Conservation (phyloP, 768 basidiomycete species). For the Tricholoma terreum region DNA sequence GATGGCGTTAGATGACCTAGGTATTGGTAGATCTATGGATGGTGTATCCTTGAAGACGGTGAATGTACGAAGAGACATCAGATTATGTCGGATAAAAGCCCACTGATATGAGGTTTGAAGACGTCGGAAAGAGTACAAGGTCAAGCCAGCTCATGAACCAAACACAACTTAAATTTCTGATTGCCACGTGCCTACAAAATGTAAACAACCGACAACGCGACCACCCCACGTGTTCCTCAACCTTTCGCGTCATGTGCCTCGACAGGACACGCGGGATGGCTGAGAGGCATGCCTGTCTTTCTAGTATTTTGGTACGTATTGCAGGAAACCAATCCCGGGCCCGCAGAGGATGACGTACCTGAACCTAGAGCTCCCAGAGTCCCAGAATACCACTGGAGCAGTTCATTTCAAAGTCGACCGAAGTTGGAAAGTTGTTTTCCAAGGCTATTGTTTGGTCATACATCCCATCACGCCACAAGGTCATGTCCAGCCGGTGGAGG, state of each 20-base stretch:
- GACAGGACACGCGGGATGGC: too few relatives aligned
- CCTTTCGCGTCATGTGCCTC: conserved; percentile 3
- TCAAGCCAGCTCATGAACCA: conserved; percentile 14
- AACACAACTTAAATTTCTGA: conserved; percentile 16
- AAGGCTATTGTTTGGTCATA: too few relatives aligned
- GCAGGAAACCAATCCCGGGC: too few relatives aligned
- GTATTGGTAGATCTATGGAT: conserved; percentile 30
- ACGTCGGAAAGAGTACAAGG: conserved; percentile 11
- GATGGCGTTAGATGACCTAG: conserved; percentile 28
- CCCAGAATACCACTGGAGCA: too few relatives aligned
- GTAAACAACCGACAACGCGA: conserved; percentile 3
- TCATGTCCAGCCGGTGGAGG: not conserved
- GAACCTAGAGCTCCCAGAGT: too few relatives aligned
- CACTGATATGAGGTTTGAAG: not conserved
- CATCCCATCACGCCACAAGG: not conserved
- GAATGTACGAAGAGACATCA: conserved; percentile 57
- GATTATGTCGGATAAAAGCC: not conserved
- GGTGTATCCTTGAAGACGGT: conserved; percentile 63
- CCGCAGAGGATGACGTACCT: too few relatives aligned
- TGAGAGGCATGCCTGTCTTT: too few relatives aligned
- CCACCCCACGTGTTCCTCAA: not conserved
- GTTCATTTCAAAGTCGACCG: too few relatives aligned
- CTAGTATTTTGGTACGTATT: too few relatives aligned
- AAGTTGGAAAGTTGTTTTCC: too few relatives aligned
- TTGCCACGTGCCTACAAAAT: not conserved